phyloP scores from a whole-genome alignment of 1,284 basidiomycete genomes.

The Prillingera fragicola region DNA sequence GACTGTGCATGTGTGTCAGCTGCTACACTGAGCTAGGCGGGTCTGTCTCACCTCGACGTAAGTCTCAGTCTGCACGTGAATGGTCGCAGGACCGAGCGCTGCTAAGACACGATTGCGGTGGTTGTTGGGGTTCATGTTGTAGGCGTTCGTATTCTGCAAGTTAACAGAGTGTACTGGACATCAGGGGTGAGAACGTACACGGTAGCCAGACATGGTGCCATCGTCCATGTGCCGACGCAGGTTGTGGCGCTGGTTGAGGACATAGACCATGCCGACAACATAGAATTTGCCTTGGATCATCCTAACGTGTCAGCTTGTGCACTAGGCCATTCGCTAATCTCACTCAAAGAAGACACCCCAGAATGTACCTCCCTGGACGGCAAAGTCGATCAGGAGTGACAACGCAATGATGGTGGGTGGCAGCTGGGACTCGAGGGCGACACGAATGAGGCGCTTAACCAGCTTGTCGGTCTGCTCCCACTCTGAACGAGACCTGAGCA shows the following conservation, averaged over 20 bases:
- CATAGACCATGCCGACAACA: constrained; percentile 23
- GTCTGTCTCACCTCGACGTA: constrained; percentile 26
- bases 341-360: constrained; percentile 27
- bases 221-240: constrained; percentile 15
- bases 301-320: constrained; percentile 3
- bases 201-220: not conserved
- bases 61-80: constrained; percentile 31
- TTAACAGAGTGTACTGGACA: too few species aligned
- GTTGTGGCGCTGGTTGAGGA: constrained; percentile 23
- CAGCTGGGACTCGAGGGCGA: constrained; percentile 29
- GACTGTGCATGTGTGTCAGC: not conserved
- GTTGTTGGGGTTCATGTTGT: constrained; percentile 10
- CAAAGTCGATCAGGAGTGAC: constrained; percentile 15
- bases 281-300: constrained; percentile 26
- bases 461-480: constrained; percentile 28
- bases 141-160: constrained; percentile 16
- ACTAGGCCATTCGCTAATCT: not conserved
- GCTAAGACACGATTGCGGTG: too few species aligned
- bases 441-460: constrained; percentile 17
- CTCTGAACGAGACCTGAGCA: constrained; percentile 22
- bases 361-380: constrained; percentile 17
- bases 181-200: not conserved
- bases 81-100: constrained; percentile 18
- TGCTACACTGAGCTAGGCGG: too few species aligned
- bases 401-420: constrained; percentile 21